Base-by-base conservation (phyloP, 495 filamentous ascomycete genomes). In the Xanthoparmelia taractica region DNA sequence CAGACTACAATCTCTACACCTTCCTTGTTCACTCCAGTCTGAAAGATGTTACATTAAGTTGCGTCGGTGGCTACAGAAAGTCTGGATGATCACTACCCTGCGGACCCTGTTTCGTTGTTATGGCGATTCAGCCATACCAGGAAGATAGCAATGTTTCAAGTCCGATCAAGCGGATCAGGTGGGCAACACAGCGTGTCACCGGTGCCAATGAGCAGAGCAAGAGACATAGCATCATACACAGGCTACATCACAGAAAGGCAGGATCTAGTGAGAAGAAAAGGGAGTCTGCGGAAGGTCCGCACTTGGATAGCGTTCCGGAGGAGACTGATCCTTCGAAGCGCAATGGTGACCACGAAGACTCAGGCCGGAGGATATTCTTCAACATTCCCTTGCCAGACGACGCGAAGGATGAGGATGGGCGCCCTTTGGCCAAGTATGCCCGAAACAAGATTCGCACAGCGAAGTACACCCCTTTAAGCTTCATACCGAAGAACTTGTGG, bases 361-460 rank as follows among this genome's bases (percentile, higher is more conserved):
- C 73, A n/a, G 60, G 66, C 34, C 69, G 81, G 67, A 79, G 74
- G 55, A 75, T 99, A 59, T 97, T 86, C 77, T 96, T 97, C 82
- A 96, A 96, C 74, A 73, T 86, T 17, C 87, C 92, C 23, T 77
- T 97, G 61, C 91, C 94, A 0, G 78, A 82, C 50, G 80, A 84
- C n/a, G 84, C 88, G 65, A 80, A 86, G 63, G 92, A 97, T 69
- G 91, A 96, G 60, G 85, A 96, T 25, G 92, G 92, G 23, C 82
- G 83, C 55, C 87, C 92, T 15, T 72, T 76, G 50, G 76, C 79
- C 48, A 79, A 84, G 41, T 99, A 86, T 73, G 82, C 87, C 43
- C 80, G 94, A 63, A 99, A 99, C 79, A 99, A 99, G 78, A 96
- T 99, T 71, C 83, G 95, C 43, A 99, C 95, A 5, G 88, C 95